Evolutionary conservation across 169 alveolate genomes (phyloP).

Genomic region (Pseudocohnilembus persalinus): DNA sequence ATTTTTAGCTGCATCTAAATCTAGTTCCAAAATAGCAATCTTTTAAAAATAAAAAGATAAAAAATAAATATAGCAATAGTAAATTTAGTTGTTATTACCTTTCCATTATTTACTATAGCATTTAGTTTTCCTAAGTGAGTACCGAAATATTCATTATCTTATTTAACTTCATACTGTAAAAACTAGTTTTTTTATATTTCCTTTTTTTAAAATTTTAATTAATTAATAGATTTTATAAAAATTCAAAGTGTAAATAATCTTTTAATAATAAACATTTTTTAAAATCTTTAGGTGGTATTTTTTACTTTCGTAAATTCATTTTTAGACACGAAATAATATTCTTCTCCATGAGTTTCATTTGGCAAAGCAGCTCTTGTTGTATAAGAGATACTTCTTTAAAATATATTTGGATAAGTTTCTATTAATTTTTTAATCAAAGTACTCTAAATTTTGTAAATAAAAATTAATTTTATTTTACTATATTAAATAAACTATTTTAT

Average conservation of each 20-base stretch:
- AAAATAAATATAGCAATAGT: neutral
- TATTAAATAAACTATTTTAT: no score
- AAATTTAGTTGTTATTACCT: conserved; percentile 38
- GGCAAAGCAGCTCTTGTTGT: conserved; percentile 78
- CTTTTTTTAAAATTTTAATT: neutral
- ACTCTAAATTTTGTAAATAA: no score
- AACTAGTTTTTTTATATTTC: conserved; percentile 49
- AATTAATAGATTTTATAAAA: no score
- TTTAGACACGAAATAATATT: conserved; percentile 65
- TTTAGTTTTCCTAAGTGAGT: conserved; percentile 60
- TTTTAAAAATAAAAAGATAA: neutral
- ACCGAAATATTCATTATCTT: conserved; percentile 62
- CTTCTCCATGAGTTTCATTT: conserved; percentile 75
- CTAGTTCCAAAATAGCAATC: conserved; percentile 60
- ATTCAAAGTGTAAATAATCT: no score
- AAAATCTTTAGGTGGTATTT: neutral
- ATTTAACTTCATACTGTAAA: conserved; percentile 63
- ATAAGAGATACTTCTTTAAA: conserved; percentile 68
- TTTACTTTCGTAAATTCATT: conserved; percentile 60
- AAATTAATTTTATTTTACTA: no score
- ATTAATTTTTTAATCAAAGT: conserved; percentile 62
- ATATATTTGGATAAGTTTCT: conserved; percentile 55
- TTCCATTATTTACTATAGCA: conserved; percentile 43
- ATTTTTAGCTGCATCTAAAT: conserved; percentile 68
- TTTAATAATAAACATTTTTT: no score